phyloP scores from a whole-genome alignment of 176 grass and related monocot genomes.

The Ananas comosus region DNA sequence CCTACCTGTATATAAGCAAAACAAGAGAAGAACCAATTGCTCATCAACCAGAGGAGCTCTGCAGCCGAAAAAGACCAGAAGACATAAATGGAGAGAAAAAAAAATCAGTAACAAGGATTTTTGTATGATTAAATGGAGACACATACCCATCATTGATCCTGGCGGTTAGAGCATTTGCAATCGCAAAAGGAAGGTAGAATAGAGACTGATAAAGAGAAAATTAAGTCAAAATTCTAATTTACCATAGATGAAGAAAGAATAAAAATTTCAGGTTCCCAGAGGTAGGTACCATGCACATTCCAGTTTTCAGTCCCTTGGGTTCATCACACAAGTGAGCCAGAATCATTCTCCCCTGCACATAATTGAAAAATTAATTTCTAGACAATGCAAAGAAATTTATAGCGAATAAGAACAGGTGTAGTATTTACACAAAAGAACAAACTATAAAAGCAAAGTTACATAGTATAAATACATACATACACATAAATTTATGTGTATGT shows the following conservation, averaged over 20 bases:
- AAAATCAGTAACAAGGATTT: background rate
- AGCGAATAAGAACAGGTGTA: too few relatives aligned
- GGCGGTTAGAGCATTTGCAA: constrained; percentile 86
- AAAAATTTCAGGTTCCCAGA: background rate
- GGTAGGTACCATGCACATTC: constrained; percentile 80
- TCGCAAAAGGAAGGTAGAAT: constrained; percentile 67
- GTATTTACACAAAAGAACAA: too few relatives aligned
- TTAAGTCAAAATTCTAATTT: background rate
- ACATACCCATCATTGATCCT: constrained; percentile 82
- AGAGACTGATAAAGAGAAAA: constrained; percentile 48
- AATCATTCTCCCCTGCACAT: constrained; percentile 92
- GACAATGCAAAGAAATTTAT: background rate
- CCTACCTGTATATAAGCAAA: constrained; percentile 67
- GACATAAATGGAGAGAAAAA: constrained; percentile 8
- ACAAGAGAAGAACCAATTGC: constrained; percentile 62
- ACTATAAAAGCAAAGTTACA: too few relatives aligned
- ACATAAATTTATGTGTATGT: too few relatives aligned
- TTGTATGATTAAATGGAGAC: constrained; percentile 1
- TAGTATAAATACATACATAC: too few relatives aligned
- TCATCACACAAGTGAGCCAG: constrained; percentile 88
- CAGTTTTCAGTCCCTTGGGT: constrained; percentile 94
- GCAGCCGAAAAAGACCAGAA: constrained; percentile 19
- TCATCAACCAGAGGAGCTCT: constrained; percentile 75
- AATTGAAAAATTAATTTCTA: background rate
- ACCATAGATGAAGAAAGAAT: background rate